phyloP scores from a whole-genome alignment of 768 basidiomycete genomes.

The Candolleomyces aberdarensis region DNA sequence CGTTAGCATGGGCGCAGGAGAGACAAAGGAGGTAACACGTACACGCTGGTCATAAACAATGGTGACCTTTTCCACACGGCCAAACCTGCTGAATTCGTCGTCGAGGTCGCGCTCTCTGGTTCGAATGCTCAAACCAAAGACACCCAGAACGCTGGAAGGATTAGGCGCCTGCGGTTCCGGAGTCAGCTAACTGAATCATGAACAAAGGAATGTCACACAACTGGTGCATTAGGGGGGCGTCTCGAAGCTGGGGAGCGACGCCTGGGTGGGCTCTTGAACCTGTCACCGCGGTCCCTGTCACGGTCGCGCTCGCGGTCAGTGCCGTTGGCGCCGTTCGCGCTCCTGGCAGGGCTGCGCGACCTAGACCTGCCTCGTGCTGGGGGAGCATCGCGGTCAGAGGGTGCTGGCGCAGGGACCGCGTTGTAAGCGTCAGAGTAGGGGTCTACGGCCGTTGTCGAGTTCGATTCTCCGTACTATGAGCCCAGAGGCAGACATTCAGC shows the following conservation, averaged over 20 bases:
- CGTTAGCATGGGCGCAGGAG: constrained; percentile 6
- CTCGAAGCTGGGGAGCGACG: constrained; percentile 62
- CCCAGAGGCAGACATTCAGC: constrained; percentile 9
- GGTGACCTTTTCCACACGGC: constrained; percentile 90
- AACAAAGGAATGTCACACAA: constrained; percentile 39
- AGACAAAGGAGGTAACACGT: constrained; percentile 29
- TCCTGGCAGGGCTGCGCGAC: constrained; percentile 64
- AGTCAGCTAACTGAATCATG: constrained; percentile 29
- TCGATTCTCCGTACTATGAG: constrained; percentile 62
- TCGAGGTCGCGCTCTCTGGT: constrained; percentile 93
- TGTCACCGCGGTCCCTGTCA: constrained; percentile 28
- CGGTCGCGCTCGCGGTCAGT: constrained; percentile 34
- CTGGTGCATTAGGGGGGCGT: constrained; percentile 67
- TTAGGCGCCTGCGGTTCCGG: constrained; percentile 70
- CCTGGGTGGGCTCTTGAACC: constrained; percentile 36
- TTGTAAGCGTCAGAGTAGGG: constrained; percentile 84
- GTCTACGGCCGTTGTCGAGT: constrained; percentile 57
- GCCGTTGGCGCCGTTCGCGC: constrained; percentile 32
- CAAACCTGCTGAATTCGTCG: constrained; percentile 87
- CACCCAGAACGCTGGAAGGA: constrained; percentile 86
- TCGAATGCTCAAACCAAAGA: constrained; percentile 97
- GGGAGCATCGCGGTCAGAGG: constrained; percentile 54
- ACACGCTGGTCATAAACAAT: constrained; percentile 98
- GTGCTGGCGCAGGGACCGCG: constrained; percentile 51
- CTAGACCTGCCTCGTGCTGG: constrained; percentile 68